Evolutionary conservation across 805 yeast species (phyloP).

Genomic region (Candida andamanensis): DNA sequence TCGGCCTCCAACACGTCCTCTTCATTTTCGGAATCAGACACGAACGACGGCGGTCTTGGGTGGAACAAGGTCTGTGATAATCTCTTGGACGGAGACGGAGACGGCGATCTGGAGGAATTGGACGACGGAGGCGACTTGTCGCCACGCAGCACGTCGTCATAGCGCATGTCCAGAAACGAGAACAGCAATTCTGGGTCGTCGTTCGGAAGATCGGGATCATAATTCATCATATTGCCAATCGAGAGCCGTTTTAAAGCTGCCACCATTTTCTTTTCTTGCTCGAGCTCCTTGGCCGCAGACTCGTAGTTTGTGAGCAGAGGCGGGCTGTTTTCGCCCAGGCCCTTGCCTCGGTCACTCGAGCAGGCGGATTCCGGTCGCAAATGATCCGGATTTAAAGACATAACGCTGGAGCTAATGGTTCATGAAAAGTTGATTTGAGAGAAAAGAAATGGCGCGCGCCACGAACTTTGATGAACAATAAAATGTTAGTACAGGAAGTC

Average conservation of each 20-base stretch:
- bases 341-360: too few species aligned
- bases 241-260: constrained; percentile 69
- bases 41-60: constrained; percentile 5
- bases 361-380: too few species aligned
- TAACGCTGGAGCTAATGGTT: too few species aligned
- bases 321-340: too few species aligned
- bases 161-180: constrained; percentile 11
- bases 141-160: constrained; percentile 4
- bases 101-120: constrained; percentile 7
- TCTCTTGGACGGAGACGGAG: constrained; percentile 3
- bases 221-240: constrained; percentile 54
- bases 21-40: constrained; percentile 15
- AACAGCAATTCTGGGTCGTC: constrained; percentile 23
- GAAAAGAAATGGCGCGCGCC: too few species aligned
- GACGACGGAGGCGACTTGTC: constrained; percentile 3
- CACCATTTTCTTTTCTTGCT: constrained; percentile 68
- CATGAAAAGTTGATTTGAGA: too few species aligned
- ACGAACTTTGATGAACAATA: too few species aligned
- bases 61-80: constrained; percentile 6
- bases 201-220: constrained; percentile 68
- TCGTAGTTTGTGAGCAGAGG: constrained; percentile 24
- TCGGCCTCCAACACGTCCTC: constrained; percentile 19
- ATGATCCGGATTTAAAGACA: too few species aligned
- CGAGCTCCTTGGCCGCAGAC: constrained; percentile 69
- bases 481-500: too few species aligned